These are phyloP conservation scores for Naganishia onofrii DNA, from an alignment of 768 basidiomycete genomes.

Conservation along the genomic window DNA sequence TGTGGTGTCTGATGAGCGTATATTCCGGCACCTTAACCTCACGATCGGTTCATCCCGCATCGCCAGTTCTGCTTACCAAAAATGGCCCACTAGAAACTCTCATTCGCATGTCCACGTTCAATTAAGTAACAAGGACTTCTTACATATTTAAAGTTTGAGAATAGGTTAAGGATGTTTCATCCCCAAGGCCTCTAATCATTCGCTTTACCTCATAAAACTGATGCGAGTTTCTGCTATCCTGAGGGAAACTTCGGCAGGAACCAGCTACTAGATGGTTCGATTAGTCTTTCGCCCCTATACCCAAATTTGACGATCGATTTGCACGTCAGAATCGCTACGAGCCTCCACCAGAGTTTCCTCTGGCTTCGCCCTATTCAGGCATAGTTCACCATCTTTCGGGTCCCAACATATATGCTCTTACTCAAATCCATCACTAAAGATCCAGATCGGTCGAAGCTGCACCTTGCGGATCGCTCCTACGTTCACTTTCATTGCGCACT, in stretches of 20 bases:
- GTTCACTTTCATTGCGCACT: constrained; percentile 70
- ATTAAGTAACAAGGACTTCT: constrained; percentile 59
- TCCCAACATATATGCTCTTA: constrained; percentile 81
- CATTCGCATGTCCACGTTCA: constrained; percentile 56
- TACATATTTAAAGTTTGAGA: constrained; percentile 69
- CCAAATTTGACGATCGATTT: constrained; percentile 93
- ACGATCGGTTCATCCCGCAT: constrained; percentile 69
- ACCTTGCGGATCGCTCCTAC: constrained; percentile 61
- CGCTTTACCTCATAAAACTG: constrained; percentile 60
- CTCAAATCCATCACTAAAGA: constrained; percentile 70
- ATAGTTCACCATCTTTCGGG: constrained; percentile 90
- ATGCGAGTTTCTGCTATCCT: constrained; percentile 35
- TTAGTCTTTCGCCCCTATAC: constrained; percentile 96
- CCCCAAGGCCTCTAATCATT: constrained; percentile 90
- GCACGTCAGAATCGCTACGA: constrained; percentile 94
- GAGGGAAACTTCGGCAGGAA: constrained; percentile 87
- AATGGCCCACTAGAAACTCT: constrained; percentile 71
- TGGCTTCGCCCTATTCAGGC: constrained; percentile 87
- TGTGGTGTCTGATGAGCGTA: no score
- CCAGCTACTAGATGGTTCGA: constrained; percentile 89
- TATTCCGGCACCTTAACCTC: constrained; percentile 41
- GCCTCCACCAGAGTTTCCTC: constrained; percentile 95
- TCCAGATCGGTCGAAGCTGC: constrained; percentile 74
- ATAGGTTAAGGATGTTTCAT: constrained; percentile 84
- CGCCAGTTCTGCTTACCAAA: constrained; percentile 72